Conservation (phyloP, 2,329 filamentous ascomycete species). For the Penicillium polonicum region DNA sequence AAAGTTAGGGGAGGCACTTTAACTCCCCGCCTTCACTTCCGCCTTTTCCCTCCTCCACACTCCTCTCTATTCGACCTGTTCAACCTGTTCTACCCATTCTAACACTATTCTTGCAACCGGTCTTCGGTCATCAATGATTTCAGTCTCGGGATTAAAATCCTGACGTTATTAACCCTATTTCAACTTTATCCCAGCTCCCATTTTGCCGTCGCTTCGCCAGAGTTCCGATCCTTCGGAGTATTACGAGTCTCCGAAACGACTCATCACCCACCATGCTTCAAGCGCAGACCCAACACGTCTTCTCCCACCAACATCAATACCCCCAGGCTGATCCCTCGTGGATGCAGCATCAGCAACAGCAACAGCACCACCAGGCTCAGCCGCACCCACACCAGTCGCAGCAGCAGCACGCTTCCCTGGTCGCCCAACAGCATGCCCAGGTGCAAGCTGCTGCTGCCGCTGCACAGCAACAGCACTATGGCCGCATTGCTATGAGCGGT, state of each 20-base stretch:
- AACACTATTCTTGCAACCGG: constrained; percentile 13
- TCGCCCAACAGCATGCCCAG: constrained; percentile 55
- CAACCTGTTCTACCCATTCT: background rate
- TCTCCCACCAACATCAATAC: constrained; percentile 59
- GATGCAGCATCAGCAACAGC: constrained; percentile 44
- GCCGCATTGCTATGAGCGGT: constrained; percentile 67
- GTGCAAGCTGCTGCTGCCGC: constrained; percentile 48
- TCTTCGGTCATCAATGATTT: constrained; percentile 33
- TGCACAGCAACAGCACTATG: constrained; percentile 61
- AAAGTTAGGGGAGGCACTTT: constrained; percentile 23
- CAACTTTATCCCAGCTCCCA: constrained; percentile 4
- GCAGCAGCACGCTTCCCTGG: constrained; percentile 46
- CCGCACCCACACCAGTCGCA: constrained; percentile 41
- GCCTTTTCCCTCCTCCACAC: constrained; percentile 18
- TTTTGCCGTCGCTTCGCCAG: constrained; percentile 2
- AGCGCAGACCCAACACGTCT: constrained; percentile 60
- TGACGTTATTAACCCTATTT: constrained; percentile 24
- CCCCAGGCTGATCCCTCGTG: constrained; percentile 48
- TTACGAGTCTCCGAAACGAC: constrained; percentile 25
- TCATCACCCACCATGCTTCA: constrained; percentile 43
- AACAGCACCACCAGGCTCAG: constrained; percentile 40
- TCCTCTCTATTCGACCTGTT: constrained; percentile 24
- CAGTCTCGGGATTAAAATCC: constrained; percentile 21
- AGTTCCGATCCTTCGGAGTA: constrained; percentile 27
- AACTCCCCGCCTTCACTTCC: constrained; percentile 39